These are phyloP conservation scores for Auricularia heimuer DNA, from an alignment of 768 basidiomycete genomes.

Conservation along the genomic window DNA sequence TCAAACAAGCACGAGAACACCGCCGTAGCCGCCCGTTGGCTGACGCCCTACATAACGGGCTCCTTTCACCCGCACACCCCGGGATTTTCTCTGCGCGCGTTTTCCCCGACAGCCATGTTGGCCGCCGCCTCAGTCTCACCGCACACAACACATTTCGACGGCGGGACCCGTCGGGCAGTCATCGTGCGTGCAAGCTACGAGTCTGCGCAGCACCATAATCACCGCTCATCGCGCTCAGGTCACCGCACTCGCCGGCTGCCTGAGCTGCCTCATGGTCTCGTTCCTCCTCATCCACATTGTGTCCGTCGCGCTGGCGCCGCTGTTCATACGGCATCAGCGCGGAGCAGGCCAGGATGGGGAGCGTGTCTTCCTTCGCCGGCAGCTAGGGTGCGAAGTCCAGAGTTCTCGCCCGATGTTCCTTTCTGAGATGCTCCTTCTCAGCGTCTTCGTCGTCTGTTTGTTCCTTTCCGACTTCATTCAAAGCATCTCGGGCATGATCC, in stretches of 20 bases:
- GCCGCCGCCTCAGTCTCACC: too few relatives aligned
- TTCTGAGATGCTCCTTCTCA: background rate
- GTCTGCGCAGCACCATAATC: background rate
- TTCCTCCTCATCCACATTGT: constrained; percentile 8
- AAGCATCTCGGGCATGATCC: constrained; percentile 7
- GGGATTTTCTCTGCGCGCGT: too few relatives aligned
- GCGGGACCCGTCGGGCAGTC: background rate
- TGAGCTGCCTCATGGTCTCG: constrained; percentile 6
- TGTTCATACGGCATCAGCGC: background rate
- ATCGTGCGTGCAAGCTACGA: background rate
- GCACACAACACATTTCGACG: too few relatives aligned
- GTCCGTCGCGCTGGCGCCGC: background rate
- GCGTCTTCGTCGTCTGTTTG: constrained; percentile 7
- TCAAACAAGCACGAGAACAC: too few relatives aligned
- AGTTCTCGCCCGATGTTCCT: background rate
- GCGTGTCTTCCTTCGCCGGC: constrained; percentile 1
- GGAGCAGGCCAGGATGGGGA: background rate
- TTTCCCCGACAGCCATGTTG: too few relatives aligned
- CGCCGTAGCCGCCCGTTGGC: too few relatives aligned
- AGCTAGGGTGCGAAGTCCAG: constrained; percentile 3
- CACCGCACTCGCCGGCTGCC: constrained; percentile 5
- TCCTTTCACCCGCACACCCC: too few relatives aligned
- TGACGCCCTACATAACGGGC: too few relatives aligned
- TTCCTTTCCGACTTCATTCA: constrained; percentile 8
- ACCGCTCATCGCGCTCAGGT: background rate